Percentiles rank a stretch among this genome's conserved stretches.
phyloP scores from a whole-genome alignment of 2,329 filamentous ascomycete species.

The Sporothrix phasma region DNA sequence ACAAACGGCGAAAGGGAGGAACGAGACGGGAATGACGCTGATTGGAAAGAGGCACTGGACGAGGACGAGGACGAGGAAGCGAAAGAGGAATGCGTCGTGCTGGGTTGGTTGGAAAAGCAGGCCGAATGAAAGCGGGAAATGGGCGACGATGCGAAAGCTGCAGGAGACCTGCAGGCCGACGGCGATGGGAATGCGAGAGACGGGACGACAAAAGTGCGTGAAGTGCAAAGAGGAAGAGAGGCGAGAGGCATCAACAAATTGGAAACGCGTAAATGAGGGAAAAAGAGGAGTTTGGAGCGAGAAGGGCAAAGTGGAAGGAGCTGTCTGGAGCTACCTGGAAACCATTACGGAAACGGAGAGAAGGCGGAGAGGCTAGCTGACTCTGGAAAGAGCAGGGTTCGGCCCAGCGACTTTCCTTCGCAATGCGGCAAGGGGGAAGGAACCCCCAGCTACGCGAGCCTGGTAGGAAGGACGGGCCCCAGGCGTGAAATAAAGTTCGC shows the following conservation, averaged over 20 bases:
- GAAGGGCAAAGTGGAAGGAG: slow-evolving; percentile 5
- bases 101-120: not conserved
- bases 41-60: not conserved
- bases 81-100: not conserved
- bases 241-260: not conserved
- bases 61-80: not conserved
- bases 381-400: slow-evolving; percentile 4
- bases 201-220: not conserved
- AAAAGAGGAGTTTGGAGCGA: slow-evolving; percentile 3
- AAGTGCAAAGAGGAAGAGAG: not conserved
- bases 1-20: not conserved
- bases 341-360: not conserved
- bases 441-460: not conserved
- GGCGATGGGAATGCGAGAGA: not conserved
- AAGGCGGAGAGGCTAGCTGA: slow-evolving; percentile 7
- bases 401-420: not conserved
- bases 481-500: not conserved
- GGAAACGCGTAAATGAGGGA: slow-evolving; percentile 1
- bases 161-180: not conserved
- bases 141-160: not conserved
- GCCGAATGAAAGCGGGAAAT: not conserved
- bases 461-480: not conserved
- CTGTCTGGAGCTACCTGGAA: not conserved
- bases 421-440: not conserved
- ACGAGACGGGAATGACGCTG: not conserved